Base-by-base conservation (phyloP, 129 eudicot genomes). In the Logfia minima region DNA sequence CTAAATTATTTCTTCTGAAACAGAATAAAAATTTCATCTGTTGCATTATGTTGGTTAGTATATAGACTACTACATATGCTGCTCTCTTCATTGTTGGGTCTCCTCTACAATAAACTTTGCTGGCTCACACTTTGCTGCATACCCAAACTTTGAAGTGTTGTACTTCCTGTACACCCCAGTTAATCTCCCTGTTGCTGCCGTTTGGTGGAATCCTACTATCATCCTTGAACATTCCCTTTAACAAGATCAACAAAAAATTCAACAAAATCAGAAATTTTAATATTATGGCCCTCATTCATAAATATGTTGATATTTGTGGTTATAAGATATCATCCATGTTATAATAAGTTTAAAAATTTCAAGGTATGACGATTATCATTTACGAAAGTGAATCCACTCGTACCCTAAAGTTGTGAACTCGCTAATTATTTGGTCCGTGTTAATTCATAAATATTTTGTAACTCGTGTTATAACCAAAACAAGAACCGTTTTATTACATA, bases 161-260 rank as follows among this genome's bases (percentile, higher is more conserved):
- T 92, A 92, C 84, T 92, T 92, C 69, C 96, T 85, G 63, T 89
- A 86, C 34, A 89, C 97, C 14, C 97, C 97, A 9, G 96, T 92
- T 21, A 92, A 82, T 61, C 88, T 89, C 65, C 96, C 96, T n/a
- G 86, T 77, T 52, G 83, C 92, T 62, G 98, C 96, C 73, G 87
- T 91, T 62, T 89, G 83, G 52, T 94, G 98, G 68, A 65, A 87
- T 6, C 81, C 78, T 35, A 89, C 93, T 9, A 94, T 86, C 82
- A 81, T 24, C 77, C 79, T 89, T 65, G 98, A 87, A 76, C 98
- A 94, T 73, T 94, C 98, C 82, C 98, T 93, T 77, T 31, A 71
- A 16, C n/a, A 31, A 10, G 32, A 10, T 74, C 34, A 61, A 64
- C 18, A 21, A 77, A 69, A 43, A 75, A 67, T 24, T 51, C 51